Conservation (phyloP, 2,329 filamentous ascomycete genomes). For the Colletotrichum sp. region DNA sequence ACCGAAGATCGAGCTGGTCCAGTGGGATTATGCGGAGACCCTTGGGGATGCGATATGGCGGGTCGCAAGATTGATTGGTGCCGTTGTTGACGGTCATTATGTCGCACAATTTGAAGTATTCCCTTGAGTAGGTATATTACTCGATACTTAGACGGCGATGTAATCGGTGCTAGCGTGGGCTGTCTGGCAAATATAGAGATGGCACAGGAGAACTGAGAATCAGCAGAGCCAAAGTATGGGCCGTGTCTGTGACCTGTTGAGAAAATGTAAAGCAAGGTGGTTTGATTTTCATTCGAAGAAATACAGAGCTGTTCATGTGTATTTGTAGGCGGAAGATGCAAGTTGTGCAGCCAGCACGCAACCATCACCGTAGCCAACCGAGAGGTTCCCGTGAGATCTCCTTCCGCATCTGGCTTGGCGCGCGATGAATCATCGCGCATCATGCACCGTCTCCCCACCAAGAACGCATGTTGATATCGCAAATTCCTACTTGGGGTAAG, state of each 20-base stretch:
- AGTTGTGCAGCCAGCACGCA: not conserved
- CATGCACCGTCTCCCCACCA: not conserved
- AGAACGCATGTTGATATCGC: not conserved
- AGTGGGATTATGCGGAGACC: not conserved
- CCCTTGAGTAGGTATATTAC: not conserved
- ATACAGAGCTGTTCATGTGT: not conserved
- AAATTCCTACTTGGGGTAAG: not conserved
- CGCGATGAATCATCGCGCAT: not conserved
- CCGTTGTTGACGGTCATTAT: not conserved
- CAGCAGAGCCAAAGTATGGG: not conserved
- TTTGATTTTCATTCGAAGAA: not conserved
- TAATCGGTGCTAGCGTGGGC: not conserved
- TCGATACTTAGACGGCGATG: not conserved
- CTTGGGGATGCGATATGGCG: not conserved
- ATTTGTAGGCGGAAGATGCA: not conserved
- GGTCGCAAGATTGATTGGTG: not conserved
- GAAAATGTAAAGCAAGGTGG: not conserved
- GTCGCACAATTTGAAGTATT: not conserved
- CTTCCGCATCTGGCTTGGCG: not conserved
- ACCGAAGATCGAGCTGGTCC: slow-evolving; percentile 29
- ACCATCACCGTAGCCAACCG: not conserved
- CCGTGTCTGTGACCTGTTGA: not conserved
- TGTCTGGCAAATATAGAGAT: not conserved
- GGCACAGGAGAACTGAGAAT: not conserved
- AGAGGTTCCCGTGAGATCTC: not conserved